Base-by-base conservation (phyloP, 495 filamentous ascomycete genomes). In the Neurospora pannonica region DNA sequence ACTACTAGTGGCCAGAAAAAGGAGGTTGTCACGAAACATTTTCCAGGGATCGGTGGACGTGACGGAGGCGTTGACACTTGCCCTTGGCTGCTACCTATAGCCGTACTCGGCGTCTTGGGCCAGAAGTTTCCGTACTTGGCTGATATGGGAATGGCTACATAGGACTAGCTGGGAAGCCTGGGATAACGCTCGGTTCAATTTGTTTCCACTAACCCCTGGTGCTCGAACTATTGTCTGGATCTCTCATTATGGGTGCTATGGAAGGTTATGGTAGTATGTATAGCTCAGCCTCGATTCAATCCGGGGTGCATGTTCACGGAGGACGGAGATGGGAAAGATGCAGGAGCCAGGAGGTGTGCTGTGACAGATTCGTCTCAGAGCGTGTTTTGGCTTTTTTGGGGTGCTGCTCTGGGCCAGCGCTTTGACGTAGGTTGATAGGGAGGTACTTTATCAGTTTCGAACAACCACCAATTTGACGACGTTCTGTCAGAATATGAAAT, bases 21-120 rank as follows among this genome's bases (percentile, higher is more conserved):
- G 79, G 81, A 84, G 81, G 79, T 75, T 73, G 76, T 81, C 81
- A 82, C 85, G 86, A 88, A 88, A 88, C 86, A 81, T 62, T 19
- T 62, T 34, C 7, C 54, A 34, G 54, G 54, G 54, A 62, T 62
- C 3, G 11, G 15, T 62, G 28, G 1, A 34, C 7, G 54, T 62
- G 54, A 62, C 15, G 54, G 54, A 62, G 54, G 54, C 54, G 54
- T 62, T 17, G 19, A 9, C 6, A 48, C n/a, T 24, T 48, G 11
- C n/a, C 43, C 46, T 54, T 28, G 21, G 21, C 46, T 28, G 21
- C 21, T 54, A 54, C 46, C 11, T 24, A 60, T 60, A 28, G 21
- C 48, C 17, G 48, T 31, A 60, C 24, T 31, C 24, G 13, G 48
- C 48, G 24, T 60, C 24, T 60, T 60, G 24, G 48, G 48, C 48